These are phyloP conservation scores for Dioscorea cayenensis DNA, from an alignment of 116 monocot genomes.

Conservation along the genomic window DNA sequence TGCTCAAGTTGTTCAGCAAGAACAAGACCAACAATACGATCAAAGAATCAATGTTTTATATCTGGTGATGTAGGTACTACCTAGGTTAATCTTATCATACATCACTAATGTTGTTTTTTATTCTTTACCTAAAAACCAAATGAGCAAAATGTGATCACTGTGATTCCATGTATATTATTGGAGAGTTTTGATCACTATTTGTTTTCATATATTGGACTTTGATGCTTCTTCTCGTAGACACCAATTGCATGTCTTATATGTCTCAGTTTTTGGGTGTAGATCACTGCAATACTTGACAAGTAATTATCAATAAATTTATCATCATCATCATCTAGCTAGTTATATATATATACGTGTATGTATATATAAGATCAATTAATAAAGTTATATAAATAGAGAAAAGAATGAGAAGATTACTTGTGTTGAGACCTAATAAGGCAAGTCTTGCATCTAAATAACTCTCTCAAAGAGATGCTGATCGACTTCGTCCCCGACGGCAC, in stretches of 20 bases:
- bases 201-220: not conserved
- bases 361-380: no score
- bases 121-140: no score
- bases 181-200: not conserved
- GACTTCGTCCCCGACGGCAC: slow-evolving; percentile 33
- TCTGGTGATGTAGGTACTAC: no score
- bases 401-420: slow-evolving; percentile 15
- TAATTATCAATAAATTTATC: not conserved
- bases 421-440: slow-evolving; percentile 42
- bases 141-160: slow-evolving; percentile 20
- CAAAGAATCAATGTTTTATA: no score
- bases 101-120: no score
- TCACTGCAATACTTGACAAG: slow-evolving; percentile 48
- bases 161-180: no score
- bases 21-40: no score
- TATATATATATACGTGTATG: no score
- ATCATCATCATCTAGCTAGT: not conserved
- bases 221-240: slow-evolving; percentile 39
- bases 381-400: not conserved
- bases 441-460: slow-evolving; percentile 41
- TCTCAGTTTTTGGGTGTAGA: slow-evolving; percentile 33
- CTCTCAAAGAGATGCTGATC: slow-evolving; percentile 43
- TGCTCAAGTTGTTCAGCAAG: no score
- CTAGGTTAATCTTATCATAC: no score
- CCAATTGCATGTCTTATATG: slow-evolving; percentile 50